Conservation (phyloP, 1,284 basidiomycete genomes). For the Ceratobasidium sp. region DNA sequence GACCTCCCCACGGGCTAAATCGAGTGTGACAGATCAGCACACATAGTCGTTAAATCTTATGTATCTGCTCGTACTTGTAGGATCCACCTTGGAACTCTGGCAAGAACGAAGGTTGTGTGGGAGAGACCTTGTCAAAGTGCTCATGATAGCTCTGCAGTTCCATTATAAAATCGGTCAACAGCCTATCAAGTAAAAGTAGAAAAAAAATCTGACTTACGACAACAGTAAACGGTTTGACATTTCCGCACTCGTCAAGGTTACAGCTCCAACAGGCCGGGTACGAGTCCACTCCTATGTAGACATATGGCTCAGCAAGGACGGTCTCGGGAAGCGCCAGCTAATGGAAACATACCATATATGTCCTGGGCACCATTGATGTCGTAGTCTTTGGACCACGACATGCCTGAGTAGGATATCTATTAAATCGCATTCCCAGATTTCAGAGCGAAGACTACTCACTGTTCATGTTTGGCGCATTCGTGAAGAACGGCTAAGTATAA, state of each 20-base stretch:
- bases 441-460: neutral
- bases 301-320: neutral
- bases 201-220: constrained; percentile 23
- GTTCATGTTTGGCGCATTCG: constrained; percentile 46
- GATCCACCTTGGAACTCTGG: constrained; percentile 48
- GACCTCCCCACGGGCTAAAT: constrained; percentile 46
- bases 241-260: constrained; percentile 45
- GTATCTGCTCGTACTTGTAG: constrained; percentile 40
- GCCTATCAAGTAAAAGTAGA: neutral
- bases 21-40: too few relatives aligned
- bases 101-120: constrained; percentile 46
- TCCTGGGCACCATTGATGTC: constrained; percentile 43
- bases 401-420: constrained; percentile 6
- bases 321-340: neutral
- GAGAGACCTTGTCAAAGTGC: constrained; percentile 44
- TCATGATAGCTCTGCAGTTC: constrained; percentile 27
- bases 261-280: constrained; percentile 48
- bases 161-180: neutral
- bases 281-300: constrained; percentile 36
- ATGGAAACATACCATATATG: constrained; percentile 34
- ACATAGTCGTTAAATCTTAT: neutral
- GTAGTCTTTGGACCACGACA: constrained; percentile 48
- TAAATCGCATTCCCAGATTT: neutral
- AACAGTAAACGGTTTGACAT: constrained; percentile 43
- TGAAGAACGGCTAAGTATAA: constrained; percentile 40